Evolutionary conservation across 768 basidiomycete species (phyloP), one percentile per base, ranked within the genome.

Genomic region (Phlebiopsis gigantea): DNA sequence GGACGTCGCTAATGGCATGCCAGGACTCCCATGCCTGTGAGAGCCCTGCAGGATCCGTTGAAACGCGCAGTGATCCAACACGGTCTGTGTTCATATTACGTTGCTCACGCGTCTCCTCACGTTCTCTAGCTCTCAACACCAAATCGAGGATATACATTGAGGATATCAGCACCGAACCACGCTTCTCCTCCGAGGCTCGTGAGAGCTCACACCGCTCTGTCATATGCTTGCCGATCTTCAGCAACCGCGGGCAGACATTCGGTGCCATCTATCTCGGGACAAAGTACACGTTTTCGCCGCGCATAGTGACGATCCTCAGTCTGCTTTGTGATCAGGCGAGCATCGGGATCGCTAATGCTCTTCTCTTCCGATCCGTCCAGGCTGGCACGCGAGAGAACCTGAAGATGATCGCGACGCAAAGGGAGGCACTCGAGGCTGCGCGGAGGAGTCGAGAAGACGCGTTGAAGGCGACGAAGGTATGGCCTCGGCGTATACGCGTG

Each of bases 361-460:
- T 87, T n/a, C 70, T 88, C 48, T 88, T 88, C 71, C 79, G 83
- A 28, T 87, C 85, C 1, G 85, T 90, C 0, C 86, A 88, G 63
- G 77, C 84, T 1, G 86, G 87, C 19, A 88, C 87, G 2, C 74
- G 80, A 60, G 86, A 87, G 63, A 90, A 90, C 62, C 64, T 88
- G 58, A 85, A 84, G 71, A 87, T 87, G 85, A 88, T 90, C 58
- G 75, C 85, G n/a, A 73, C 80, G 4, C 87, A 90, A 61, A 74
- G 78, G 30, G 82, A 86, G 21, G 87, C 87, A 5, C 67, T 88
- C 4, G 87, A 88, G 65, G 81, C 81, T 28, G 87, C 87, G 9
- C 75, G 86, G 47, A 78, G 78, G 63, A 87, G 86, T 62, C 74
- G 86, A 12, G 85, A 88, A 66, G 84, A 87, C 64, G 87, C 87